phyloP scores from a whole-genome alignment of 1,139 yeast species.

The Suhomyces taliae region DNA sequence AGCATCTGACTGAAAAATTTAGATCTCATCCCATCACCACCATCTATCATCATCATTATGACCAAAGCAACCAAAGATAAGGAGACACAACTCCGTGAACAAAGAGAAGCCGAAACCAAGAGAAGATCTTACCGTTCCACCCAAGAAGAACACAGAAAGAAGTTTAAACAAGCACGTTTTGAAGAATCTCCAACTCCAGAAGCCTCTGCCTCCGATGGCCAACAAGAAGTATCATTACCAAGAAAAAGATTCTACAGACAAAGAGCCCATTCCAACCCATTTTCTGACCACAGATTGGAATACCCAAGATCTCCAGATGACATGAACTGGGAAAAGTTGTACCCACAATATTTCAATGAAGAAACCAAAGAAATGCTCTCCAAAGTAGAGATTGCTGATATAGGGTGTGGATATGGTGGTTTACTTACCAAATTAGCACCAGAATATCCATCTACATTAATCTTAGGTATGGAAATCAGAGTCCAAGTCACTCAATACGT shows the following conservation, averaged over 20 bases:
- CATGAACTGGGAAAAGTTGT: slow-evolving; percentile 85
- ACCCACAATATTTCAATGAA: slow-evolving; percentile 58
- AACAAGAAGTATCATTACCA: slow-evolving; percentile 51
- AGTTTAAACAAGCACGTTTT: slow-evolving; percentile 34
- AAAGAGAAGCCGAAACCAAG: slow-evolving; percentile 35
- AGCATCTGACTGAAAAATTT: slow-evolving; percentile 3
- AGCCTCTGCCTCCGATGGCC: neutral
- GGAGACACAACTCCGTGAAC: slow-evolving; percentile 30
- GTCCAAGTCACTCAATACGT: slow-evolving; percentile 97
- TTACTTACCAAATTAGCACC: slow-evolving; percentile 78
- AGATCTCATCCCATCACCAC: slow-evolving; percentile 6
- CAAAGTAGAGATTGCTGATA: slow-evolving; percentile 86
- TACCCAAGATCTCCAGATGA: slow-evolving; percentile 78
- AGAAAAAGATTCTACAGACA: slow-evolving; percentile 90
- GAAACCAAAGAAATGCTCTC: slow-evolving; percentile 43
- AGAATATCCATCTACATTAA: slow-evolving; percentile 66
- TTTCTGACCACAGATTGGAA: slow-evolving; percentile 89
- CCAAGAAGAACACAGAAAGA: slow-evolving; percentile 37
- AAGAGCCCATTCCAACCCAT: slow-evolving; percentile 97
- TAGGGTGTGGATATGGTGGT: slow-evolving; percentile 99
- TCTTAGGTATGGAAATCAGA: slow-evolving; percentile 95
- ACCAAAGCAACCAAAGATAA: slow-evolving; percentile 18
- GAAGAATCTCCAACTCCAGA: slow-evolving; percentile 17
- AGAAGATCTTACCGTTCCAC: slow-evolving; percentile 41
- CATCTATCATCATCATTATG: neutral